phyloP scores from a whole-genome alignment of 441 rosid species.

The Brassica hybrid region DNA sequence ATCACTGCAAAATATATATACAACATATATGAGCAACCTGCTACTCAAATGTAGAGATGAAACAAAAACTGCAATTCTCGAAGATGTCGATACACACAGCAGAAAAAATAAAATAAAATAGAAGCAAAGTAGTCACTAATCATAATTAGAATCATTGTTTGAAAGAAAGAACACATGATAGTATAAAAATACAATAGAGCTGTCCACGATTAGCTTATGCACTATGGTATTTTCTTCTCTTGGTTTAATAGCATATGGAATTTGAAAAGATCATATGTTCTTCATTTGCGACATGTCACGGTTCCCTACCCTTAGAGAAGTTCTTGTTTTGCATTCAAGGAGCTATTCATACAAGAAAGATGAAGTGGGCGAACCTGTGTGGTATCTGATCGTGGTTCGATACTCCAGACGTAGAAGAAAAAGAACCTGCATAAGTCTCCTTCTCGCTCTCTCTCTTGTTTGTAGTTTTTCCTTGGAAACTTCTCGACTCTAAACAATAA shows the following conservation, averaged over 20 bases:
- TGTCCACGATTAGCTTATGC: neutral
- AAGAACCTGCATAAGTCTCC: conserved; percentile 52
- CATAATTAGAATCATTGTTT: neutral
- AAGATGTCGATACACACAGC: no score
- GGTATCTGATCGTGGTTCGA: conserved; percentile 41
- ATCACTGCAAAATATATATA: conserved; percentile 64
- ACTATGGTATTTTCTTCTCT: neutral
- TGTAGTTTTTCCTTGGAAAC: conserved; percentile 55
- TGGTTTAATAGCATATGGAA: neutral
- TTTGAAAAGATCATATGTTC: neutral
- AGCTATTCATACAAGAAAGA: neutral
- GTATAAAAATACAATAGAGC: neutral
- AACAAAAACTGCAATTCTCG: no score
- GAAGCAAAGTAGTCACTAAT: neutral
- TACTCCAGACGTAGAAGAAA: conserved; percentile 48
- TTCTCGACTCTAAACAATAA: conserved; percentile 70
- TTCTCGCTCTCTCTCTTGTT: conserved; percentile 56
- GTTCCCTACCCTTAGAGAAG: neutral
- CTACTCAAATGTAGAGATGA: neutral
- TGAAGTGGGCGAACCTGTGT: conserved; percentile 50
- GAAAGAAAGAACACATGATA: neutral
- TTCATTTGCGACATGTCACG: neutral
- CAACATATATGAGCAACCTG: conserved; percentile 32
- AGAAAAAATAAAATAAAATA: no score
- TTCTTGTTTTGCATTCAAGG: no score